Evolutionary conservation across 2,329 filamentous ascomycete species (phyloP).

Genomic region (Conoideocrella luteorostrata): DNA sequence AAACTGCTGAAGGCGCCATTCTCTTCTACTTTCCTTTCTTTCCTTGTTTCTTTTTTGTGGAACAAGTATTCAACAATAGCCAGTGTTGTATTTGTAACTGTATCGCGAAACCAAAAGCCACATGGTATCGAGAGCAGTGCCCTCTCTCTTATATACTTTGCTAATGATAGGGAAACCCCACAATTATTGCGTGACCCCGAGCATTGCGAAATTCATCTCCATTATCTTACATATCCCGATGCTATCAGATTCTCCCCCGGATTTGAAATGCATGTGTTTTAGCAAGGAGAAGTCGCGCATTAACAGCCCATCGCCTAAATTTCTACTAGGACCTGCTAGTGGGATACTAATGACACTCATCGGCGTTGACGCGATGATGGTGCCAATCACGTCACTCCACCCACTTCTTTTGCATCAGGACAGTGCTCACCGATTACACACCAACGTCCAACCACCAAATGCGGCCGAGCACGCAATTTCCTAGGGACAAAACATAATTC

Average conservation of each 20-base stretch:
- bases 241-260: too few species aligned
- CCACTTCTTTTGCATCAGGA: conserved; percentile 2
- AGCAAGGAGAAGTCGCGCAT: neutral
- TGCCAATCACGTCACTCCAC: conserved; percentile 14
- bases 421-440: neutral
- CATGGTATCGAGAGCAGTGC: neutral
- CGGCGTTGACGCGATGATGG: conserved; percentile 13
- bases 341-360: neutral
- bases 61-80: neutral
- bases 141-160: neutral
- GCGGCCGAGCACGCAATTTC: conserved; percentile 8
- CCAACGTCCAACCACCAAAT: neutral
- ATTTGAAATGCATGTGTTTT: neutral
- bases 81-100: too few species aligned
- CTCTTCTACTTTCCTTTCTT: neutral
- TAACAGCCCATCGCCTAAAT: neutral
- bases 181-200: conserved; percentile 5
- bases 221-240: neutral
- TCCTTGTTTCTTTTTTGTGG: neutral
- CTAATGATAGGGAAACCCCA: neutral
- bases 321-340: neutral
- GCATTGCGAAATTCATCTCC: conserved; percentile 1
- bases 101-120: too few species aligned
- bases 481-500: conserved; percentile 3
- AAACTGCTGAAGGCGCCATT: conserved; percentile 18